Base-by-base conservation (phyloP, 129 eudicot species). In the Logfia minima region DNA sequence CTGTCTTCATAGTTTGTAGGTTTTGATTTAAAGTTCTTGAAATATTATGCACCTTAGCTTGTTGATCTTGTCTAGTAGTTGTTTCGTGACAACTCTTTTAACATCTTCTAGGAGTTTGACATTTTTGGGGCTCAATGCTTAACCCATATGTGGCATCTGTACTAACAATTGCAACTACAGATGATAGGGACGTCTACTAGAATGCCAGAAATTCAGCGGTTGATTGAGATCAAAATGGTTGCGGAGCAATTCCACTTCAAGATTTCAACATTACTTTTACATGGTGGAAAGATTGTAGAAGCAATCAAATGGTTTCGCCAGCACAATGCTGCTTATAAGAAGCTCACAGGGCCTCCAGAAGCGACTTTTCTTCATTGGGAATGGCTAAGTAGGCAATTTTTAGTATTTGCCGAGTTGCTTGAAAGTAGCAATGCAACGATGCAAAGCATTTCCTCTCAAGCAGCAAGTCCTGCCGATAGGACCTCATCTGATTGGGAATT, bases 191-290 rank as follows among this genome's bases (percentile, higher is more conserved):
- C 89, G 65, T 87, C 99, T 66, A 94, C 97, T 71, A 84, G 96
- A 81, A 81, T 94, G 87, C 97, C 97, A 5, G 78, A 94, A 21
- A 85, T 94, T 66, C 99, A 94, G 68, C 97, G 96, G 51, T 82
- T 94, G 80, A 90, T 91, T 59, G 97, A 94, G 92, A 88, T 94
- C 74, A 94, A 91, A 80, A 76, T 77, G 55, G 82, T 94, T 71
- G 97, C 94, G n/a, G 99, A 94, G 84, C 92, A 87, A 66, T 75
- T 94, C 79, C 86, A 87, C 70, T 94, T 91, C 65, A 94, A 94
- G 90, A 87, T 94, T 71, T 87, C 97, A 21, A 91, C 99, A 22
- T 78, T 94, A 72, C 83, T 91, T 72, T 84, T 94, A 84, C 99
- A 94, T 70, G 96, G 96, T 73, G 99, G 99, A 63, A 94, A 89